Percentiles rank a stretch among this genome's conserved stretches.
Evolutionary conservation across 1,139 yeast genomes (phyloP).

Genomic region (Lodderomyces margitis): DNA sequence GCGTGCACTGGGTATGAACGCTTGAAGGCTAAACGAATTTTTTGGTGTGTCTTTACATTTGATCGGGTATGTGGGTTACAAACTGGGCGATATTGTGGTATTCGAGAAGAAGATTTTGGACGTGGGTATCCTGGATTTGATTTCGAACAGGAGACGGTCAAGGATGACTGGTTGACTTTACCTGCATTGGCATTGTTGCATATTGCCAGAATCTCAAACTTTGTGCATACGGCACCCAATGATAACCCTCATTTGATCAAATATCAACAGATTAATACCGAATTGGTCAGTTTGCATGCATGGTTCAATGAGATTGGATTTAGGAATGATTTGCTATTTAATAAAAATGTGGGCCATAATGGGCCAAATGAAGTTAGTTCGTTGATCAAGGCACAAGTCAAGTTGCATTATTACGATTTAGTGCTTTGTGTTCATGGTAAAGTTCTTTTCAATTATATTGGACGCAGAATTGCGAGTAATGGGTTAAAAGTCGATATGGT

Average conservation of each 20-base stretch:
- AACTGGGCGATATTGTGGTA: conserved; percentile 48
- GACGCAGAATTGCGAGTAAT: conserved; percentile 28
- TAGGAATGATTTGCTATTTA: conserved; percentile 29
- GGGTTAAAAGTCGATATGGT: conserved; percentile 37
- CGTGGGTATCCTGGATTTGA: conserved; percentile 36
- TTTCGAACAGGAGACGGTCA: conserved; percentile 24
- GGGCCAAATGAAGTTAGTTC: conserved; percentile 16
- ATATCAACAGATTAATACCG: conserved; percentile 35
- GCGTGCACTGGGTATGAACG: conserved; percentile 43
- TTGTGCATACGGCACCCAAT: conserved; percentile 28
- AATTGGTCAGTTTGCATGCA: conserved; percentile 25
- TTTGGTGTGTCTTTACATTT: conserved; percentile 57
- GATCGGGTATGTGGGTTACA: conserved; percentile 58
- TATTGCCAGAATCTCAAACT: conserved; percentile 38
- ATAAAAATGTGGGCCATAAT: conserved; percentile 11
- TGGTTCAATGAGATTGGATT: conserved; percentile 43
- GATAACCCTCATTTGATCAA: conserved; percentile 31
- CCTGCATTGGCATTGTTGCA: conserved; percentile 51
- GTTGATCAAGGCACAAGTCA: conserved; percentile 37
- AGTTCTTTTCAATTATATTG: conserved; percentile 33
- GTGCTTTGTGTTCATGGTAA: conserved; percentile 39
- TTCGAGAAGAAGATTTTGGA: conserved; percentile 36
- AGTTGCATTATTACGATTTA: conserved; percentile 42
- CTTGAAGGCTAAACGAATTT: conserved; percentile 51
- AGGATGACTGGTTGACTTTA: conserved; percentile 55